Evolutionary conservation across 345 rosid species (phyloP), one percentile per base, ranked within the genome.

Genomic region (Capsella bursapastoris): DNA sequence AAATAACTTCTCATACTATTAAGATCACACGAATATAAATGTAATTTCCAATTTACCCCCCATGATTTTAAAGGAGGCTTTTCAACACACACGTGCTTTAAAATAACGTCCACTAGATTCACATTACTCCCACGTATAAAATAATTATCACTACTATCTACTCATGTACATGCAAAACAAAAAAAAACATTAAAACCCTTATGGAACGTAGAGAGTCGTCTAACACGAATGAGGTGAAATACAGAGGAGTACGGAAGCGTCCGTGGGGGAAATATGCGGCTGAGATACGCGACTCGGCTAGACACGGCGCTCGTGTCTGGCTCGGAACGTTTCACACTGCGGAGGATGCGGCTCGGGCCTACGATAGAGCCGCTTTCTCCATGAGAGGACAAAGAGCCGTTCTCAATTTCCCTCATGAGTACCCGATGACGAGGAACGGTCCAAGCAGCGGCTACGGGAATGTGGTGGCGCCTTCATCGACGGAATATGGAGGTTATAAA

Each of bases 211-310:
- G 37, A 47, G 68, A 55, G 15, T 40, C 68, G 15, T 40, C 72
- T 3, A 77, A 64, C 47, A 57, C 34, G 15, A 57, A 71, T 43
- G 88, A 83, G 76, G 73, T 52, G n/a, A 84, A 82, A 14, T 90
- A 89, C 71, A 52, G 90, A 70, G 97, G 96, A 2, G 87, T 92
- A 62, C 73, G 96, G 4, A 72, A 86, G 78, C 77, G 96, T 37
- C 92, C 93, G 0, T 88, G 97, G 97, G 97, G 97, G 0, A 92
- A 87, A 75, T 92, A 83, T 3, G 90, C 96, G 0, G 96, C 92
- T 0, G 92, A 92, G 82, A 92, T 92, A 74, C 92, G 92, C 0
- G 93, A 92, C 72, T 90, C 97, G 0, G 76, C 86, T 0, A 83
- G 81, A 79, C 87, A 86, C 3, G 91, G 92, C 2, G 84, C 88